Evolutionary conservation across 2,329 filamentous ascomycete species (phyloP).

Genomic region (Aspergillus sp.): DNA sequence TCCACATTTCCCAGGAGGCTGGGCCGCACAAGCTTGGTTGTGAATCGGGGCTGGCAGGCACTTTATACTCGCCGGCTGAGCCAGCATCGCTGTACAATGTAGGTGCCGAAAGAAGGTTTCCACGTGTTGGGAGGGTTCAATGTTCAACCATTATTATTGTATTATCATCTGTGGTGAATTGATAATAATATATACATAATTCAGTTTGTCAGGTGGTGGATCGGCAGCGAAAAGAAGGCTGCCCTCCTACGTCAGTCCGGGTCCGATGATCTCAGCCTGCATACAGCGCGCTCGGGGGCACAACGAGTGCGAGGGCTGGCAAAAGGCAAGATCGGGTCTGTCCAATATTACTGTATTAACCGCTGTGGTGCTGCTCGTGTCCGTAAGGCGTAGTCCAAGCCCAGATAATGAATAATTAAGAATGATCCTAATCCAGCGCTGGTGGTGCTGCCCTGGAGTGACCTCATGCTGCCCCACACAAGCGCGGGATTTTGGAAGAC

Average conservation of each 20-base stretch:
- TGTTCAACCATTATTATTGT: no score
- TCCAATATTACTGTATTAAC: background rate
- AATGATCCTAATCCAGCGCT: background rate
- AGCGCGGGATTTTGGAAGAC: background rate
- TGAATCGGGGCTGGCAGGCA: background rate
- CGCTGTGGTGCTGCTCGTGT: background rate
- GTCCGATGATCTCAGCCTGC: constrained; percentile 23
- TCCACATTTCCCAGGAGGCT: constrained; percentile 9
- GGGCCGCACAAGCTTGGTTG: background rate
- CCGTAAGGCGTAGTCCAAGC: background rate
- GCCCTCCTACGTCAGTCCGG: constrained; percentile 9
- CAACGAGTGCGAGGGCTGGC: background rate
- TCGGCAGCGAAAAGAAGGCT: constrained; percentile 5
- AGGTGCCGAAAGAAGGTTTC: background rate
- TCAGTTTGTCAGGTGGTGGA: background rate
- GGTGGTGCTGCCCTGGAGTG: constrained; percentile 1
- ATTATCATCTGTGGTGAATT: no score
- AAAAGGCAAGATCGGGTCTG: background rate
- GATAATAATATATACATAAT: background rate
- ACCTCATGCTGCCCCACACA: background rate
- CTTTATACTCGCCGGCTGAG: background rate
- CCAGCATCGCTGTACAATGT: no score
- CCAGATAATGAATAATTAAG: no score
- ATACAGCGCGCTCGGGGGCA: constrained; percentile 9
- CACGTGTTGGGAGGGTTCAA: constrained; percentile 4